Evolutionary conservation across 345 rosid genomes (phyloP), one percentile per base, ranked within the genome.

Genomic region (Eucalyptus globulus): DNA sequence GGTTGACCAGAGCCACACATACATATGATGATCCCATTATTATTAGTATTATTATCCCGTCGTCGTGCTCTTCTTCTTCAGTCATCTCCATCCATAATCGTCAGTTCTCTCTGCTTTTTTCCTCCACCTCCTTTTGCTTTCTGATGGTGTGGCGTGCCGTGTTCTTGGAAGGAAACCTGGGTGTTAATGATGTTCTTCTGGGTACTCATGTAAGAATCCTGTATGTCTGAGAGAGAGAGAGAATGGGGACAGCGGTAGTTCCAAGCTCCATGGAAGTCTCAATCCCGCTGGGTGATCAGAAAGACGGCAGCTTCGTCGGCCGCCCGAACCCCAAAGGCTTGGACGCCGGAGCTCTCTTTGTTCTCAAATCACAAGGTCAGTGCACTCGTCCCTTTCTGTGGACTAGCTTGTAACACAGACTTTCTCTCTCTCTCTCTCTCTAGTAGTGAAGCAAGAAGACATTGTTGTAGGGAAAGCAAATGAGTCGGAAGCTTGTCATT

Each of bases 331-430:
- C 65, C n/a, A 51, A 85, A 31, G 51, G 49, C 19, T 89, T 92
- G 22, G 93, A 92, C 81, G 93, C 93, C 19, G 93, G 91, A 53
- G 91, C 91, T 51, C 87, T 91, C 87, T 91, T 91, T 51, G 93
- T 91, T 76, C 91, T 91, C 88, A 86, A 91, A 89, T 90, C 93
- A 50, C 88, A 87, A 90, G 93, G 93, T 90, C 29, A 49, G 87
- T 58, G 37, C 83, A 72, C 27, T 11, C 27, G 83, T 72, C 83
- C 45, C 81, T 72, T 34, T 72, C 26, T 72, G 26, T 19, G 26
- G 45, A 69, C 80, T 4, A 72, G 26, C 45, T 37, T 5, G 21
- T 67, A 67, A 67, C 76, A 67, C 34, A 29, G 17, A 11, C 69
- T 13, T 34, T 13, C 69, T 62, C 72, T 62, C 67, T 58, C n/a